Evolutionary conservation across 2,329 filamentous ascomycete species (phyloP), one percentile per base, ranked within the genome.

Genomic region (Aspergillus felis): DNA sequence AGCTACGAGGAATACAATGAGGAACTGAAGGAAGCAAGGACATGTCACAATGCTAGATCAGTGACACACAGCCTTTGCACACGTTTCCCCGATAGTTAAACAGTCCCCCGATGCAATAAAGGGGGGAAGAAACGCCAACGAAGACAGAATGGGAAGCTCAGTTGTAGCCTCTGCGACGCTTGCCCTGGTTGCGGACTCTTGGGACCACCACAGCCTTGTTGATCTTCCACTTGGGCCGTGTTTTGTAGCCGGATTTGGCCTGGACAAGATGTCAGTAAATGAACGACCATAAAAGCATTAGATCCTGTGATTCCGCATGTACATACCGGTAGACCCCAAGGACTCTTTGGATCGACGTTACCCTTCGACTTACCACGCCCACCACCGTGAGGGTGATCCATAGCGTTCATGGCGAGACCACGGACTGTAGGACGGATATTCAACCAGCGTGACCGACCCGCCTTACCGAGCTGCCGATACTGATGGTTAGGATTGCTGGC

Each of bases 331-430:
- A 87, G 88, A 74, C 95, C 94, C 94, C 95, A 99, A 58, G 94
- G 94, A 78, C 91, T 96, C 68, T 94, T 91, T 35, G 95, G 94
- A 72, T 96, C 84, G 60, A 92, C 87, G 73, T 97, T 96, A 86
- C 94, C 92, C 90, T 99, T 99, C 57, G 92, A 97, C 81, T 99
- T 99, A 81, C 94, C 94, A 83, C 95, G 87, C 78, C 94, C 94
- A 89, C 94, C 94, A 84, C 94, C 94, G 76, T 99, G 94, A 71
- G 94, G 94, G 83, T 99, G 94, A 71, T 99, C 94, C 68, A 87
- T 90, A 86, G 93, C 92, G 81, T 99, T 99, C 95, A 99, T 99
- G 62, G 95, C 94, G 68, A 97, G 79, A 88, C 94, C 95, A 81
- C 95, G 87, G 48, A 99, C 94, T 0, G 94, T 97, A 17, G 94